A percentile compares a stretch with the other conserved stretches of the same genome.
Conservation (phyloP, 2,329 filamentous ascomycete species). For the Talaromyces sp. region DNA sequence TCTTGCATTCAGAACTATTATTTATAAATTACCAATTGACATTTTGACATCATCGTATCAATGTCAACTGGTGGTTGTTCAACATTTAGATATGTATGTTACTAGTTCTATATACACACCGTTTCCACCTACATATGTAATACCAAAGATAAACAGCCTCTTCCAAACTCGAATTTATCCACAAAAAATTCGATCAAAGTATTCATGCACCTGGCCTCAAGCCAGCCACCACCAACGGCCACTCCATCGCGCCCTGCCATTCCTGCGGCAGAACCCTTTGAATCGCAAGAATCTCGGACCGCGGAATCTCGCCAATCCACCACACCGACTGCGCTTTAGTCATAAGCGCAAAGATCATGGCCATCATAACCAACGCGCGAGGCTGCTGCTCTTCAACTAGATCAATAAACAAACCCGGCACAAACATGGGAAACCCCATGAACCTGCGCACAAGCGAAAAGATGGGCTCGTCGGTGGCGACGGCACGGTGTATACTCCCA, state of each 20-base stretch:
- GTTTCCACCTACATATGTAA: not conserved
- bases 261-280: slow-evolving; percentile 18
- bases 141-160: not conserved
- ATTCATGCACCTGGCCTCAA: not conserved
- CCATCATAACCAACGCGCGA: slow-evolving; percentile 24
- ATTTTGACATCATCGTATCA: no score
- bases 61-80: no score
- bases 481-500: slow-evolving; percentile 7
- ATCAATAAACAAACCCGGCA: slow-evolving; percentile 23
- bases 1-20: no score
- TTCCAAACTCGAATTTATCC: not conserved
- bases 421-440: slow-evolving; percentile 24
- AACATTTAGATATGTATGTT: no score
- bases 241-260: slow-evolving; percentile 25
- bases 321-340: slow-evolving; percentile 20
- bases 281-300: slow-evolving; percentile 22
- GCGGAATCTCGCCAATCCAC: slow-evolving; percentile 22
- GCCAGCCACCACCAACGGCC: slow-evolving; percentile 17
- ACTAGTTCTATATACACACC: not conserved
- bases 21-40: no score
- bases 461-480: slow-evolving; percentile 17
- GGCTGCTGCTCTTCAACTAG: slow-evolving; percentile 21
- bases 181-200: not conserved
- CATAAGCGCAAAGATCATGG: slow-evolving; percentile 26
- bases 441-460: slow-evolving; percentile 22